Conservation (phyloP, 306 rosid species). For the barrel medic (Medicago truncatula) region MtrunA17r5.0-ANR NC_053042.1:6088001-6088500, state of each 20-base stretch:
- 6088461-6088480: slow-evolving; percentile 35
- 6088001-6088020: slow-evolving; percentile 55
- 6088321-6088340: slow-evolving; percentile 56
- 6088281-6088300: slow-evolving; percentile 72
- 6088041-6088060: slow-evolving; percentile 49
- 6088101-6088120: slow-evolving; percentile 2
- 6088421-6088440: slow-evolving; percentile 32
- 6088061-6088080: slow-evolving; percentile 7
- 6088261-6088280: slow-evolving; percentile 73
- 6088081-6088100: slow-evolving; percentile 20
- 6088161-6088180: slow-evolving; percentile 21
- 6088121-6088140: slow-evolving; percentile 4
- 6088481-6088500: slow-evolving; percentile 38
- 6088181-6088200: slow-evolving; percentile 47
- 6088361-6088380: background rate
- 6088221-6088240: slow-evolving; percentile 70
- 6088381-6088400: background rate
- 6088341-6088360: background rate
- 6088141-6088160: slow-evolving; percentile 15
- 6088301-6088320: slow-evolving; percentile 70
- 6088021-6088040: slow-evolving; percentile 74
- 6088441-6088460: slow-evolving; percentile 18
- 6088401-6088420: slow-evolving; percentile 15
- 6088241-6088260: slow-evolving; percentile 87
- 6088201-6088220: slow-evolving; percentile 77